Base-by-base conservation (phyloP, 1,139 yeast species). In the Candida tetrigidarum region DNA sequence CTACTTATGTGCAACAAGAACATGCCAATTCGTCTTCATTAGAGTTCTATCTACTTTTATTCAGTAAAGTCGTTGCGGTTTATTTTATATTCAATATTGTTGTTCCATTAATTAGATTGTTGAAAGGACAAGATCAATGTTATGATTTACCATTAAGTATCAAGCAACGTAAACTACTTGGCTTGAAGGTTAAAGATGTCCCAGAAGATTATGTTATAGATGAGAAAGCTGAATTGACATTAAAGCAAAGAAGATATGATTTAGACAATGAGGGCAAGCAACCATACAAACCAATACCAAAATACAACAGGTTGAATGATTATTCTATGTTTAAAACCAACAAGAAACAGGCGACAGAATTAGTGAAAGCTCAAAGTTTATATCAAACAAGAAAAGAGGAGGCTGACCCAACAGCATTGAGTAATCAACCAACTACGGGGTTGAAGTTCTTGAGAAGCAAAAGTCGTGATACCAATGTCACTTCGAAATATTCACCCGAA, bases 81-180 rank as follows among this genome's bases (percentile, higher is more conserved):
- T 10, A 46, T 10, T 39, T 51, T 3, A 33, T 48, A 20, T 14
- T 50, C 1, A 46, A 40, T 22, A 52, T 55, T 10, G 36, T 59
- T 10, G 9, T 57, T 6, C 54, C 67, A 4, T 35, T 51, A 20
- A 46, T 56, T 36, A 58, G 52, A 25, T 50, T 71, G 12, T 28
- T 62, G 15, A 59, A 59, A 47, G 64, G 68, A 1, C 68, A 62
- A 41, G 78, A 74, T 49, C 75, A 72, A 52, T 74, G 79, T 46
- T 50, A 54, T 36, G 78, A 74, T 51, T 61, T 74, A 42, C 77
- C 78, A 2, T 62, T 74, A 46, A 69, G 62, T 33, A 62, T 62
- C 42, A 59, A 55, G 27, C 80, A 74, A 52, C 52, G 78, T 36
- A 50, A 53, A 25, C 54, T 73, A 15, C 59, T 74, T 23, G 80